phyloP scores from a whole-genome alignment of 352 stramenopile species.

The Pythium diclinum region DNA sequence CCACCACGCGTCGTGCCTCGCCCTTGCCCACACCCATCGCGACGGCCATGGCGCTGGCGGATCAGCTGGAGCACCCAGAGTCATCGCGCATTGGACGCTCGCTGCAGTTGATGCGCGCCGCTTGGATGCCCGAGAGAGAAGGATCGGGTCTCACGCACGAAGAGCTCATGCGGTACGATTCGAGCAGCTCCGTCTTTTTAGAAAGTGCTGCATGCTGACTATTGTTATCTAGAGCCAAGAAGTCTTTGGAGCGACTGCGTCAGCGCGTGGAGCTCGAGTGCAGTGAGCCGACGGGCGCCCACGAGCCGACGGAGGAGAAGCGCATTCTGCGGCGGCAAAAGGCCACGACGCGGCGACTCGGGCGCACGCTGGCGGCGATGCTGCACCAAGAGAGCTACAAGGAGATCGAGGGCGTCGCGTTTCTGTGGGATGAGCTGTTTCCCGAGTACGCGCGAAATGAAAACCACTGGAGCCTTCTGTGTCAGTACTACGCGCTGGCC shows the following conservation, averaged over 20 bases:
- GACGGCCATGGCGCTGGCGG: slow-evolving; percentile 27
- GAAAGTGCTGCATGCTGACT: neutral
- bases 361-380: slow-evolving; percentile 21
- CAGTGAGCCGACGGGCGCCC: neutral
- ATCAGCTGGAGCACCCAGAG: slow-evolving; percentile 24
- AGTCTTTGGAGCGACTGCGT: slow-evolving; percentile 17
- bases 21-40: slow-evolving; percentile 26
- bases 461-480: slow-evolving; percentile 30
- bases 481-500: slow-evolving; percentile 26
- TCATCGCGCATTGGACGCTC: slow-evolving; percentile 14
- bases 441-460: slow-evolving; percentile 23
- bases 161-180: slow-evolving; percentile 21
- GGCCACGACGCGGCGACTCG: slow-evolving; percentile 19
- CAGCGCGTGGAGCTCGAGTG: slow-evolving; percentile 22
- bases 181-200: neutral
- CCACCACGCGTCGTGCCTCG: neutral
- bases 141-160: slow-evolving; percentile 18
- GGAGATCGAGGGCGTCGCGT: slow-evolving; percentile 28
- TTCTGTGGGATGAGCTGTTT: slow-evolving; percentile 31
- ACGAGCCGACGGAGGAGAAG: slow-evolving; percentile 4
- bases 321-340: slow-evolving; percentile 6
- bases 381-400: slow-evolving; percentile 20
- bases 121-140: slow-evolving; percentile 23
- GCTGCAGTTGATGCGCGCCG: slow-evolving; percentile 12
- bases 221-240: slow-evolving; percentile 14